Percentiles rank a stretch among this genome's conserved stretches.
Evolutionary conservation across 495 filamentous ascomycete species (phyloP).

Genomic region (Neurospora sp.): DNA sequence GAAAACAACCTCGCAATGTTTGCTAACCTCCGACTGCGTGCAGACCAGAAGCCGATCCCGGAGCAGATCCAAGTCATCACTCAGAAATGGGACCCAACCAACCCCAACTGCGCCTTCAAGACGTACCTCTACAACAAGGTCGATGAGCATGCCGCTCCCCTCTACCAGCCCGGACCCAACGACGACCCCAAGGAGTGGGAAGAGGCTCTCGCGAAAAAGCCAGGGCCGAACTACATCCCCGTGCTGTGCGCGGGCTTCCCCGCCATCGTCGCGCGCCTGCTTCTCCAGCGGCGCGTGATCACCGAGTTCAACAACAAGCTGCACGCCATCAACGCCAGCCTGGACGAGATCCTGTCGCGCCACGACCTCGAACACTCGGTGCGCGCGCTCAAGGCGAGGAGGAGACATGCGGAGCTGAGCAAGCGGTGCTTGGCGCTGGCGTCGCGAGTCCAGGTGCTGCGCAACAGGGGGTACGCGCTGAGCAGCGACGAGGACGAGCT

Average conservation of each 20-base stretch:
- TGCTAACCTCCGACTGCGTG: slow-evolving; percentile 7
- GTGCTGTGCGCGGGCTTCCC: slow-evolving; percentile 48
- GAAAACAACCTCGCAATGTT: neutral
- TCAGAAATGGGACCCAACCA: slow-evolving; percentile 73
- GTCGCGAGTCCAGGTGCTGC: slow-evolving; percentile 81
- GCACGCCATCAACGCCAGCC: slow-evolving; percentile 79
- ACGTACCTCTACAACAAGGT: slow-evolving; percentile 93
- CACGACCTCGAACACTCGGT: slow-evolving; percentile 77
- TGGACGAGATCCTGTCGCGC: slow-evolving; percentile 66
- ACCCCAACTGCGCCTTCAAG: slow-evolving; percentile 67
- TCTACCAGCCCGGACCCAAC: slow-evolving; percentile 63
- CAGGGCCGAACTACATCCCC: slow-evolving; percentile 65
- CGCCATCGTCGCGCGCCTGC: slow-evolving; percentile 62
- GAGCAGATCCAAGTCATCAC: slow-evolving; percentile 73
- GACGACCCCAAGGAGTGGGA: slow-evolving; percentile 89
- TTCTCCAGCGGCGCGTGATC: slow-evolving; percentile 64
- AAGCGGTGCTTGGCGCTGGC: slow-evolving; percentile 77
- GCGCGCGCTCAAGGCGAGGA: slow-evolving; percentile 66
- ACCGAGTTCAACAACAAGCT: slow-evolving; percentile 65
- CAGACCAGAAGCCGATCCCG: slow-evolving; percentile 68
- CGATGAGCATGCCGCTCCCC: slow-evolving; percentile 64
- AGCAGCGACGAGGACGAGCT: slow-evolving; percentile 85
- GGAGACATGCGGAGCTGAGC: slow-evolving; percentile 69
- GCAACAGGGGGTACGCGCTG: slow-evolving; percentile 87
- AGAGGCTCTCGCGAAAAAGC: slow-evolving; percentile 77